Evolutionary conservation across 1,284 basidiomycete genomes (phyloP), one percentile per base, ranked within the genome.

Genomic region (Xanthoconium separans): DNA sequence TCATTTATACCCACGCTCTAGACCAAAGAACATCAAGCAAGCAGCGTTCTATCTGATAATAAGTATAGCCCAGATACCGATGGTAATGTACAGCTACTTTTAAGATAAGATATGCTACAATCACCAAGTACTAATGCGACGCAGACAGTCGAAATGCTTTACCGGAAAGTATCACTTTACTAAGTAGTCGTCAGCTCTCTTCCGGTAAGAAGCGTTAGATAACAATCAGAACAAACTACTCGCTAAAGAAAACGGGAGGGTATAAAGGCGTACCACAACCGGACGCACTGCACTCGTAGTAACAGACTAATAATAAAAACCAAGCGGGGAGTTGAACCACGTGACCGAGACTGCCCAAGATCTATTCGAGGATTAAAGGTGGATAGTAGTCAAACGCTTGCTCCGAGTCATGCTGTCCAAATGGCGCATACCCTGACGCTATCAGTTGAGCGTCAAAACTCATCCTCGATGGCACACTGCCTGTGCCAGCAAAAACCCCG

Each of bases 331-430:
- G 44, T 24, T 15, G 45, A 40, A 5, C 11, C 18, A 39, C 37
- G 18, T 44, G 45, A 40, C 30, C 74, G 84, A 84, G 86, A 72
- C 85, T 85, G 54, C 82, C 84, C 30, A 51, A 47, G n/a, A 43
- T 54, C 51, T 68, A 68, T 54, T 64, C 68, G 55, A 67, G 56
- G 49, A 60, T 65, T 60, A 74, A 76, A 54, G 78, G 75, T 56
- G 75, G 74, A 48, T 74, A 73, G 54, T 76, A 71, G 49, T 70
- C 72, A 57, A 75, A 76, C 24, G 69, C 53, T 29, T 70, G 63
- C 42, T 73, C 69, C 50, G 64, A 55, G 44, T 61, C 66, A 51
- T 70, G 68, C 31, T 69, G 65, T 50, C 64, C 50, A 42, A 60
- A 72, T 29, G 64, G 46, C 15, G 57, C 33, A 41, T 69, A 69